phyloP scores from a whole-genome alignment of 441 rosid species.

The Biscutella laevigata region DNA sequence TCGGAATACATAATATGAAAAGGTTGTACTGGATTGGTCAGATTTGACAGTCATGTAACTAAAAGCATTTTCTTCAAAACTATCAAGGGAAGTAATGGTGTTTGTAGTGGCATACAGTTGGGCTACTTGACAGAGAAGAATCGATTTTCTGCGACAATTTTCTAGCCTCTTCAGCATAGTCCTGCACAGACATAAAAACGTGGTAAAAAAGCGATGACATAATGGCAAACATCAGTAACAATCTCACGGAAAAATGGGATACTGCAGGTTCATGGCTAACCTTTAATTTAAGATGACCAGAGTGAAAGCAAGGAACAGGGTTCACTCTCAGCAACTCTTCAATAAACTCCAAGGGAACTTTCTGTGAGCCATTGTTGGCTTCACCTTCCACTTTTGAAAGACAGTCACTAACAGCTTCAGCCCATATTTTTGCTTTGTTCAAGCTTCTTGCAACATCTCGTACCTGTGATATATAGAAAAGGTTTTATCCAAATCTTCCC shows the following conservation, averaged over 20 bases:
- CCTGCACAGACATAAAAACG: constrained; percentile 32
- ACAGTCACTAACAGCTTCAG: constrained; percentile 55
- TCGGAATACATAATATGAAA: constrained; percentile 1
- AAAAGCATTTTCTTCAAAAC: not conserved
- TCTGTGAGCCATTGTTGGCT: constrained; percentile 34
- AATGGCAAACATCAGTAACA: not conserved
- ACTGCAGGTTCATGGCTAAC: constrained; percentile 29
- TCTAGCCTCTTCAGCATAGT: constrained; percentile 55
- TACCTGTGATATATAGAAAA: constrained; percentile 39
- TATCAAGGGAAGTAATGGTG: not conserved
- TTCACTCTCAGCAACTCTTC: constrained; percentile 45
- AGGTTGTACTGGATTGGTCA: not conserved
- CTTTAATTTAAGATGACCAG: constrained; percentile 65
- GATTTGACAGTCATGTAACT: not conserved
- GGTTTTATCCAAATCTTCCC: constrained; percentile 1
- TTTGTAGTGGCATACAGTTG: constrained; percentile 37
- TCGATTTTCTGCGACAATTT: constrained; percentile 49
- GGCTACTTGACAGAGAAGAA: constrained; percentile 41
- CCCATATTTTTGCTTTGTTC: constrained; percentile 57
- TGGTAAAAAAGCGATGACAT: constrained; percentile 2
- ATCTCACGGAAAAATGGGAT: constrained; percentile 10
- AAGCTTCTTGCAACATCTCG: constrained; percentile 53
- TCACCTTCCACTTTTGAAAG: constrained; percentile 45
- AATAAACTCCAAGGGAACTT: constrained; percentile 40
- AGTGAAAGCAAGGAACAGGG: constrained; percentile 60